Base-by-base conservation (phyloP, 2,329 filamentous ascomycete species). In the Aspergillus brunneoviolaceus region DNA sequence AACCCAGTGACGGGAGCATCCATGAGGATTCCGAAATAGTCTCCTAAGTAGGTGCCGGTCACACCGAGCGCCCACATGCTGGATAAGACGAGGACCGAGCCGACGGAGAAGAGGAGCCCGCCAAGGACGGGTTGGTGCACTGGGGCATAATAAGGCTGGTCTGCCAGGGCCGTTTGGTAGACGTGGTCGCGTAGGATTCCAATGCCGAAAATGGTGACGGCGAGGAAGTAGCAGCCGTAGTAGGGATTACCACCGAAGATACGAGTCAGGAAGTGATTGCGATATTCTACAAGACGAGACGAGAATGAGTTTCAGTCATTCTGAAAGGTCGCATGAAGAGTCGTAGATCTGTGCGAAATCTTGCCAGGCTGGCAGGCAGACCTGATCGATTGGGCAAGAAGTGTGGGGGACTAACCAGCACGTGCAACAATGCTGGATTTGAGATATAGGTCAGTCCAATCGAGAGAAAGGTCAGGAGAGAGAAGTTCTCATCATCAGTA, bases 11-110 rank as follows among this genome's bases (percentile, higher is more conserved):
- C 93, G 70, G 94, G 94, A 67, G 89, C 81, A 74, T 98, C 94
- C 92, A 97, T 96, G 66, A 99, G 83, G 75, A 98, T 97, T 68
- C 95, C 95, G 74, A 98, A 99, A 83, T 99, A 99, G 81, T 99
- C 95, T 69, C 95, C 95, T 39, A 99, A 83, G 75, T 97, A 99
- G 42, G 95, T 99, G 64, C 95, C 95, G 0, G 92, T 97, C 71
- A 99, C 87, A 60, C 95, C 95, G 47, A 99, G 87, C 35, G 88
- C 90, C 87, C 88, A 97, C 79, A 96, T 98, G 62, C 90, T 95
- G 35, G 89, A 89, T 54, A 98, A 70, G 53, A 99, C 95, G 39
- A 99, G 86, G 55, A 89, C 77, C 76, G 96, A 97, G 60, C 95
- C 95, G 42, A 80, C 73, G 29, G 83, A 82, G 69, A 98, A 85